Percentiles rank a stretch among this genome's conserved stretches.
These are phyloP conservation scores for Pisolithus orientalis DNA, from an alignment of 768 basidiomycete genomes.

Conservation along the genomic window DNA sequence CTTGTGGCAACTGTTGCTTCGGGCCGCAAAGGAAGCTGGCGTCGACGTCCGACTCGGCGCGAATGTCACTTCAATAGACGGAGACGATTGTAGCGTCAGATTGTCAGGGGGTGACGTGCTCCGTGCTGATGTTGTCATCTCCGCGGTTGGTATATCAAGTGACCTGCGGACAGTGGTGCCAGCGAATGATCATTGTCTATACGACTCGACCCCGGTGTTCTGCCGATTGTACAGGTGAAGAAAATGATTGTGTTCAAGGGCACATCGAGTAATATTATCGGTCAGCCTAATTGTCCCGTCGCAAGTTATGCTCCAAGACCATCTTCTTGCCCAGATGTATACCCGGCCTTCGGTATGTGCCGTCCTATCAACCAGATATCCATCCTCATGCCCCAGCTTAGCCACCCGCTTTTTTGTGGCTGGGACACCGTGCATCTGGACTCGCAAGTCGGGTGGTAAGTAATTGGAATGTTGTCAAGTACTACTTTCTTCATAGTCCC, in stretches of 20 bases:
- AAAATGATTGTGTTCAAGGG: background rate
- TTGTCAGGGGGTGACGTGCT: constrained; percentile 38
- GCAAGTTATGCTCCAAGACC: constrained; percentile 34
- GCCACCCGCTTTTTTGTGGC: constrained; percentile 11
- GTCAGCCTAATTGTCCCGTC: constrained; percentile 37
- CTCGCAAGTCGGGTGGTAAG: constrained; percentile 20
- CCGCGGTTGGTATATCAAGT: constrained; percentile 53
- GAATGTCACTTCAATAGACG: constrained; percentile 31
- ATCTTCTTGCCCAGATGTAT: constrained; percentile 30
- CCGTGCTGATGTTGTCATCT: constrained; percentile 48
- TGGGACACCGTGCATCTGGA: constrained; percentile 17
- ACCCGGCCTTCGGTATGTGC: constrained; percentile 12
- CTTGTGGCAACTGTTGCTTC: constrained; percentile 41
- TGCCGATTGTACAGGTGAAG: constrained; percentile 41
- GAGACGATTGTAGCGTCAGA: constrained; percentile 28
- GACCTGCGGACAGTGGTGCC: constrained; percentile 28
- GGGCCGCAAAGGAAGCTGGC: constrained; percentile 41
- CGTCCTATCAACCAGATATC: background rate
- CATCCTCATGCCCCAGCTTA: constrained; percentile 1
- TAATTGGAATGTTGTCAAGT: background rate
- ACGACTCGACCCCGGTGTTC: constrained; percentile 17
- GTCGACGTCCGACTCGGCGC: constrained; percentile 40
- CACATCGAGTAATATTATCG: background rate
- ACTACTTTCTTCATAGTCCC: background rate
- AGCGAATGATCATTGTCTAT: constrained; percentile 20